phyloP scores from a whole-genome alignment of 441 rosid genomes.

The Daphne laureola region DNA sequence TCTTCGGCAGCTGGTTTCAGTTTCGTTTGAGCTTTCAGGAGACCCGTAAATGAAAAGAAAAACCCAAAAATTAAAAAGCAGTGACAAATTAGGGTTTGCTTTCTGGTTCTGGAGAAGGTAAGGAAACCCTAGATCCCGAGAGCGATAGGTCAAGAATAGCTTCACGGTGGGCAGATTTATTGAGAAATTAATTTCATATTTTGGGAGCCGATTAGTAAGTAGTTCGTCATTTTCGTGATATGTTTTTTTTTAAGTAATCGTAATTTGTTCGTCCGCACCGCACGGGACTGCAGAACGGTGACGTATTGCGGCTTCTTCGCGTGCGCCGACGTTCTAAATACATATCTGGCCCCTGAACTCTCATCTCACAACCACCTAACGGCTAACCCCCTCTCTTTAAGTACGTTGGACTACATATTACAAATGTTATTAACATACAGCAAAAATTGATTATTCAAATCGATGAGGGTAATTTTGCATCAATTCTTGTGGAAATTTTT shows the following conservation, averaged over 20 bases:
- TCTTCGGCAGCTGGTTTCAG: background rate
- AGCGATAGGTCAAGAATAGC: conserved; percentile 34
- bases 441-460: too few relatives aligned
- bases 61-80: background rate
- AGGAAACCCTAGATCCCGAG: conserved; percentile 62
- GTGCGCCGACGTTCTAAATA: too few relatives aligned
- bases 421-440: too few relatives aligned
- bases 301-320: too few relatives aligned
- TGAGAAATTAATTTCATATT: background rate
- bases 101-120: conserved; percentile 17
- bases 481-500: too few relatives aligned
- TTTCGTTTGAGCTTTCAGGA: background rate
- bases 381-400: too few relatives aligned
- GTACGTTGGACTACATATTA: too few relatives aligned
- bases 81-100: conserved; percentile 8
- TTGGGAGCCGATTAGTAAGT: background rate
- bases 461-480: too few relatives aligned
- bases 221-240: background rate
- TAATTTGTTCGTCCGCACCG: too few relatives aligned
- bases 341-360: too few relatives aligned
- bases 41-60: background rate
- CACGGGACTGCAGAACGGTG: too few relatives aligned
- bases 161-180: conserved; percentile 8
- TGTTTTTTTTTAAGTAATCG: background rate
- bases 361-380: too few relatives aligned